Conservation (phyloP, 768 basidiomycete species). For the Leccinum arenicola region DNA sequence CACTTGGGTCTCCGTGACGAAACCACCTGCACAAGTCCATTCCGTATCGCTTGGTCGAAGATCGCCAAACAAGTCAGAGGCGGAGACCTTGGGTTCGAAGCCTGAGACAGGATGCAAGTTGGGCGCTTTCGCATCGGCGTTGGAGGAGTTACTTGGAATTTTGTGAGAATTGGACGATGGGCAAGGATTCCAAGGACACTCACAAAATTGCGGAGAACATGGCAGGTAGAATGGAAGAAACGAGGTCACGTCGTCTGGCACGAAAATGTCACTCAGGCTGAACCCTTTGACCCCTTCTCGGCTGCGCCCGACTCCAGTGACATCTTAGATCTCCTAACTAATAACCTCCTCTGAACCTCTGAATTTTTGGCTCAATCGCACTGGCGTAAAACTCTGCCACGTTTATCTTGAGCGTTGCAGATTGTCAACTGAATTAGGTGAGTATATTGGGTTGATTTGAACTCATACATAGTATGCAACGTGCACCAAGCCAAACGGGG, state of each 20-base stretch:
- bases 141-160: constrained; percentile 46
- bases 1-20: constrained; percentile 85
- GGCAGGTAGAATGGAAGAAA: constrained; percentile 27
- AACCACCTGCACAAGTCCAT: constrained; percentile 81
- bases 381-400: too few relatives aligned
- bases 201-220: constrained; percentile 86
- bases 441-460: too few relatives aligned
- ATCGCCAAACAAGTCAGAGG: constrained; percentile 67
- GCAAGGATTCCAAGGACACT: constrained; percentile 33
- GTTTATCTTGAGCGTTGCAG: too few relatives aligned
- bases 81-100: constrained; percentile 42
- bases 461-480: too few relatives aligned
- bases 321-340: background rate
- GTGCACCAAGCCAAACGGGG: background rate
- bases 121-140: constrained; percentile 63
- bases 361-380: too few relatives aligned
- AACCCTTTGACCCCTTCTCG: constrained; percentile 12
- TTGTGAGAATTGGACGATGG: constrained; percentile 12
- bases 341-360: background rate
- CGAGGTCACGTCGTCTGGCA: background rate
- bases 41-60: constrained; percentile 73
- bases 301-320: constrained; percentile 6
- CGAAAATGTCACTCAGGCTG: background rate
- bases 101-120: constrained; percentile 82
- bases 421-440: too few relatives aligned